Conservation (phyloP, 371 early-diverging fungal species). For the Mortierella sp. region DNA sequence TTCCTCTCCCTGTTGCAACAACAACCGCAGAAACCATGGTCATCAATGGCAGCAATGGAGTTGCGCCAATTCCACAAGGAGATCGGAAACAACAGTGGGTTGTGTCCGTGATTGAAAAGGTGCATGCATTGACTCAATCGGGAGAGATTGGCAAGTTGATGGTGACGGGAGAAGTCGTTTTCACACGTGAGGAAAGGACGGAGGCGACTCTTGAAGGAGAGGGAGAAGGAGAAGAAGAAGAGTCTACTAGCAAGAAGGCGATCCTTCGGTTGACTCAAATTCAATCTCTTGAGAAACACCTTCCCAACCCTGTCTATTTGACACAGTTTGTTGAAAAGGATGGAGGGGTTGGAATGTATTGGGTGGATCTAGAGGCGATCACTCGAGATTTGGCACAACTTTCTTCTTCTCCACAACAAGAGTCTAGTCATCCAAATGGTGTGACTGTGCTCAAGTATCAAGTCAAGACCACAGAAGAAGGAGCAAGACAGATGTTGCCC, state of each 20-base stretch:
- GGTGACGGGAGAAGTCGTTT: constrained; percentile 61
- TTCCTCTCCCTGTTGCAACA: too few species aligned
- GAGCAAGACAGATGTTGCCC: constrained; percentile 46
- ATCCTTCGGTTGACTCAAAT: constrained; percentile 54
- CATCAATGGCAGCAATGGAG: not conserved
- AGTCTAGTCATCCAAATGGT: constrained; percentile 24
- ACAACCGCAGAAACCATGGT: not conserved
- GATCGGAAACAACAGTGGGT: constrained; percentile 35
- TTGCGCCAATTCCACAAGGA: not conserved
- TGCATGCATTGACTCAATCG: constrained; percentile 55
- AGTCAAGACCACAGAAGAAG: constrained; percentile 36
- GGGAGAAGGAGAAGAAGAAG: not conserved
- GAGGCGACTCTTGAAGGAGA: constrained; percentile 13
- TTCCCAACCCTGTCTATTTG: constrained; percentile 55
- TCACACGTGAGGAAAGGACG: constrained; percentile 51
- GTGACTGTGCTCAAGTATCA: constrained; percentile 60
- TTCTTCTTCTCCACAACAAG: constrained; percentile 34
- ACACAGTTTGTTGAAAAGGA: constrained; percentile 26
- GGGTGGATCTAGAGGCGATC: constrained; percentile 53
- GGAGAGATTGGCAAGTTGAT: constrained; percentile 57
- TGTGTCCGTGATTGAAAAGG: constrained; percentile 54
- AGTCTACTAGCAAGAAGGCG: constrained; percentile 42
- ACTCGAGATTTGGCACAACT: constrained; percentile 10
- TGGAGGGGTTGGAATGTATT: constrained; percentile 29
- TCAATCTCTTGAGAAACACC: constrained; percentile 48